Evolutionary conservation across 2,329 filamentous ascomycete species (phyloP), one percentile per base, ranked within the genome.

Genomic region (Exophiala bonariae): DNA sequence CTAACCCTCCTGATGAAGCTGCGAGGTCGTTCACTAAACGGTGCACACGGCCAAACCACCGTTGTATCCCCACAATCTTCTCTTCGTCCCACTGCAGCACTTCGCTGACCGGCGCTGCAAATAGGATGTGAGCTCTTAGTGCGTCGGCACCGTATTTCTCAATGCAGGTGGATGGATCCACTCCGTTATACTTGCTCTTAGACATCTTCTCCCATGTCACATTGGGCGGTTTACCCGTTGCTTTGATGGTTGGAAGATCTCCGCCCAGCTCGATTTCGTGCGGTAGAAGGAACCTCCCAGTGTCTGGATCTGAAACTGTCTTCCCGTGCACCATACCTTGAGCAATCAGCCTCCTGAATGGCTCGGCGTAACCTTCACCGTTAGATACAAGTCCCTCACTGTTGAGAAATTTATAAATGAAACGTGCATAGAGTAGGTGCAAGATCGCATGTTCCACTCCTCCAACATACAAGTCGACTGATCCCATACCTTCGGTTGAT

Each of bases 251-350:
- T 1, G 86, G 86, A 10, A 71, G 69, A 0, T 72, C 68, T 0
- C 78, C 71, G 3, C 72, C 75, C 3, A 85, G 59, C n/a, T 49
- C 43, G 11, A 95, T 75, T 64, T 95, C 88, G 13, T 83, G 77
- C 0, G 87, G 86, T 53, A 81, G 85, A 18, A 96, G 73, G 66
- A 95, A 95, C 36, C 81, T 81, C 10, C 89, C 87, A 3, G 78
- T 91, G 0, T 75, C 68, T 0, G 89, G 87, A 61, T 95, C 82
- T 1, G 82, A 81, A 58, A 82, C 91, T 0, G 90, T 95, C 67
- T 83, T 87, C 33, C 90, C 90, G 59, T 95, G 89, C 0, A 96
- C 90, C 90, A 96, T 96, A 13, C 90, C 90, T 66, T 96, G 90
- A 0, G 88, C 88, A 47, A 95, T 81, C 4, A 96, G 77, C n/a